phyloP scores from a whole-genome alignment of 306 rosid species.

The Elaeagnus macrophylla region DNA sequence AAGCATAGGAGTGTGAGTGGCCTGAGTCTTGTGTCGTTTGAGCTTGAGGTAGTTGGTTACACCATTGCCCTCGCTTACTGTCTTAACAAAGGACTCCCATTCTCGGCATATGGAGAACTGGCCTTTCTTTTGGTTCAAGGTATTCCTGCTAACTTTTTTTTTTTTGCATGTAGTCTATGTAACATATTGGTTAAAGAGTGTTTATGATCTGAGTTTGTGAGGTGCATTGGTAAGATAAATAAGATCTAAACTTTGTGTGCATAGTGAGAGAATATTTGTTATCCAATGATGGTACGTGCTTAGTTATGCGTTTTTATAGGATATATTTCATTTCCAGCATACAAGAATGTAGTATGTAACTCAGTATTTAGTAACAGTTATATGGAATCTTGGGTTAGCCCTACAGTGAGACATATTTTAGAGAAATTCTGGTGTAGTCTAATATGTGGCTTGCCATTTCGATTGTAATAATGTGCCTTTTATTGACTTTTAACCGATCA shows the following conservation, averaged over 20 bases:
- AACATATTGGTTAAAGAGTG: not conserved
- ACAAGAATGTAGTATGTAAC: too few relatives aligned
- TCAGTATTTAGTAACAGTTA: too few relatives aligned
- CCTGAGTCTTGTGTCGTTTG: constrained; percentile 69
- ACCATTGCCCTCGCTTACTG: constrained; percentile 86
- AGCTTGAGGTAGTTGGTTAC: constrained; percentile 83
- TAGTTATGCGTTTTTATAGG: too few relatives aligned
- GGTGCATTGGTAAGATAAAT: not conserved
- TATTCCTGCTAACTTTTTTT: constrained; percentile 20
- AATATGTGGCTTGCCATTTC: too few relatives aligned
- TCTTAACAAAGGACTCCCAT: constrained; percentile 84
- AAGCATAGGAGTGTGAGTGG: constrained; percentile 71
- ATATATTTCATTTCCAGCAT: too few relatives aligned
- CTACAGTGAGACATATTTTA: too few relatives aligned
- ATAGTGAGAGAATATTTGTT: not conserved
- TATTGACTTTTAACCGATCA: too few relatives aligned
- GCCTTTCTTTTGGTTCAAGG: constrained; percentile 87
- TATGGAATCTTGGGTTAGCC: too few relatives aligned
- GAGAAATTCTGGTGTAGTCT: too few relatives aligned
- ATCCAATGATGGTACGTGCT: not conserved
- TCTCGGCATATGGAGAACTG: constrained; percentile 89
- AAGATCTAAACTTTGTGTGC: not conserved
- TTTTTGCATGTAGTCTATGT: not conserved
- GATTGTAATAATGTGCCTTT: too few relatives aligned
- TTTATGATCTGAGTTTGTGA: too few relatives aligned